Base-by-base conservation (phyloP, 495 filamentous ascomycete genomes). In the Niebla homalea region DNA sequence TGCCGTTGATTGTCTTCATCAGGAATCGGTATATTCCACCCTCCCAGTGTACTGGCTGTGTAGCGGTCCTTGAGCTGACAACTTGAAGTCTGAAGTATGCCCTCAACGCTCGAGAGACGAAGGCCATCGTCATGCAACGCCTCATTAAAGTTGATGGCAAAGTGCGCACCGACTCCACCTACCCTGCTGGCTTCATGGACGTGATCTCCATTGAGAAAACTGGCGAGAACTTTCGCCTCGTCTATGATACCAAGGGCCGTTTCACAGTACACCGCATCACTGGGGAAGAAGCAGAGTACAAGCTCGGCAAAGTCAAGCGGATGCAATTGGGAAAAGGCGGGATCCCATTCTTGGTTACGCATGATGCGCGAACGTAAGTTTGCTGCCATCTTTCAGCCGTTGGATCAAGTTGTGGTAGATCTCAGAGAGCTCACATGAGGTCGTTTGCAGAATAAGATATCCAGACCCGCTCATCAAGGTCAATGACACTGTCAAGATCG, bases 341-440 rank as follows among this genome's bases (percentile, higher is more conserved):
- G 74, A 92, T 98, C 79, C 92, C 92, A 86, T 97, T 94, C 87
- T 94, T 96, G 85, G 92, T 97, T 85, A 97, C 93, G 87, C 93
- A 97, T 82, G 92, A 98, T 87, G 92, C 93, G 74, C 81, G 92
- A 86, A 98, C 93, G 89, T 96, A 75, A 92, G 89, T 85, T 70
- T 84, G 73, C 79, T 81, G 83, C 79, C 84, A 89, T 88, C 35
- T 86, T 83, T 94, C 88, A 94, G 88, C 81, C 88, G 88, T 94
- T 93, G 87, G 88, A 88, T 85, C 87, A 92, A 89, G 84, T 76
- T 90, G 89, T 89, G 85, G 86, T 80, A 74, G 81, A 57, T 59
- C 58, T 56, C 59, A 25, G 23, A 48, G 59, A 54, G 56, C 57
- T 60, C 48, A 62, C 48, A 18, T 19, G 11, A 44, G 29, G 20